phyloP scores from a whole-genome alignment of 768 basidiomycete genomes.

The Pisolithus sp. region DNA sequence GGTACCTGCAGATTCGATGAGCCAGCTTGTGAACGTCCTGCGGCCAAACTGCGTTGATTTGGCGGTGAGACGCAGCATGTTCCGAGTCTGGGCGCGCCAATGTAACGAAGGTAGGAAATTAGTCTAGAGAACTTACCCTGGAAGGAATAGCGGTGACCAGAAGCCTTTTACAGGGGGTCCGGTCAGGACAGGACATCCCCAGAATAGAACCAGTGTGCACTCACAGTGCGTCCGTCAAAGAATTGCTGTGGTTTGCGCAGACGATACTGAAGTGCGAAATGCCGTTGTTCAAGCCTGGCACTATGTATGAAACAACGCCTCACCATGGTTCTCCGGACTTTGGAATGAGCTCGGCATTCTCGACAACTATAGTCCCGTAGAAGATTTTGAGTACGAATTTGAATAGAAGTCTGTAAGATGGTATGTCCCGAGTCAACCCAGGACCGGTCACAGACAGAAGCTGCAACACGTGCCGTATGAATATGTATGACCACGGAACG shows the following conservation, averaged over 20 bases:
- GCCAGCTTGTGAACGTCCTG: slow-evolving; percentile 82
- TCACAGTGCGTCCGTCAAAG: slow-evolving; percentile 80
- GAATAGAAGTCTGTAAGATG: slow-evolving; percentile 50
- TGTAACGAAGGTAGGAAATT: slow-evolving; percentile 3
- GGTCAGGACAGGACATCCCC: neutral
- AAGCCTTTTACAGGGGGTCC: slow-evolving; percentile 37
- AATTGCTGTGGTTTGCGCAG: slow-evolving; percentile 83
- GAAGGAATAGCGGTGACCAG: slow-evolving; percentile 70
- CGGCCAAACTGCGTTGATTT: slow-evolving; percentile 84
- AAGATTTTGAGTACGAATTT: slow-evolving; percentile 85
- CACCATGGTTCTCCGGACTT: slow-evolving; percentile 71
- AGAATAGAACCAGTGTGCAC: slow-evolving; percentile 15
- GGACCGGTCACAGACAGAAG: neutral
- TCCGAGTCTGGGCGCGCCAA: slow-evolving; percentile 47
- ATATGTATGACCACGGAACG: slow-evolving; percentile 57
- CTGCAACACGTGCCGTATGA: slow-evolving; percentile 49
- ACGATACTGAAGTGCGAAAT: slow-evolving; percentile 52
- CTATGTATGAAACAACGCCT: slow-evolving; percentile 6
- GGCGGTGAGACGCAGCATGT: slow-evolving; percentile 78
- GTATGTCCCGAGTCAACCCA: neutral
- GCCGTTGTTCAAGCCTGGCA: neutral
- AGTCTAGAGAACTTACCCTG: slow-evolving; percentile 35
- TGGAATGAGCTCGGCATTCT: slow-evolving; percentile 68
- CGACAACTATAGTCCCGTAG: slow-evolving; percentile 83
- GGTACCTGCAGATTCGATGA: slow-evolving; percentile 84